Percentiles rank a stretch among this genome's conserved stretches.
Evolutionary conservation across 2,329 filamentous ascomycete genomes (phyloP).

Genomic region (Drechslera avenae): DNA sequence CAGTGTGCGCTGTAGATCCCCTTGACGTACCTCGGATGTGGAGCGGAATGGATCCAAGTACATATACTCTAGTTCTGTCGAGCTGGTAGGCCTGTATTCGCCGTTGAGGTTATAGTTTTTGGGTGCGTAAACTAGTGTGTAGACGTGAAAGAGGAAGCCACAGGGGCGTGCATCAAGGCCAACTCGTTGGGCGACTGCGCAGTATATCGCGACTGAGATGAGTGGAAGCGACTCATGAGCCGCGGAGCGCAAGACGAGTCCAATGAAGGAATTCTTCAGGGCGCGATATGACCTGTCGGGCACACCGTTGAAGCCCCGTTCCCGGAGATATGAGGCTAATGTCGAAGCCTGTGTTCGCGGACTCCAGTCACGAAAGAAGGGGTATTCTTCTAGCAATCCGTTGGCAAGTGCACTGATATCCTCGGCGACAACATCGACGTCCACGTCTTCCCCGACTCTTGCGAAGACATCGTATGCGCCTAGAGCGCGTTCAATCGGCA

Average conservation of each 20-base stretch:
- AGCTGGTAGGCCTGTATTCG: constrained; percentile 38
- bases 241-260: constrained; percentile 73
- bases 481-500: constrained; percentile 73
- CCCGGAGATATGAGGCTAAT: constrained; percentile 72
- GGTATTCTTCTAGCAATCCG: constrained; percentile 60
- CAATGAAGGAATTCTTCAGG: constrained; percentile 86
- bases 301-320: constrained; percentile 72
- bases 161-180: constrained; percentile 79
- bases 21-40: constrained; percentile 67
- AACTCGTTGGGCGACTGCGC: constrained; percentile 73
- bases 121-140: constrained; percentile 73
- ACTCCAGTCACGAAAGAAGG: constrained; percentile 61
- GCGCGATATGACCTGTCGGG: constrained; percentile 76
- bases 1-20: constrained; percentile 65
- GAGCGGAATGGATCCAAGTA: constrained; percentile 83
- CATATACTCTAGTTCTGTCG: constrained; percentile 59
- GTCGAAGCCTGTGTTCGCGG: constrained; percentile 70
- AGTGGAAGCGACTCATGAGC: constrained; percentile 82
- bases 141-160: constrained; percentile 82
- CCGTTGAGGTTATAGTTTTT: constrained; percentile 60
- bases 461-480: constrained; percentile 91
- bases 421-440: constrained; percentile 67
- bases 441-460: constrained; percentile 71
- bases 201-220: constrained; percentile 86
- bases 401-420: constrained; percentile 68